Evolutionary conservation across 1,284 basidiomycete species (phyloP), one percentile per base, ranked within the genome.

Genomic region (Sporisorium iseilematis-ciliati): DNA sequence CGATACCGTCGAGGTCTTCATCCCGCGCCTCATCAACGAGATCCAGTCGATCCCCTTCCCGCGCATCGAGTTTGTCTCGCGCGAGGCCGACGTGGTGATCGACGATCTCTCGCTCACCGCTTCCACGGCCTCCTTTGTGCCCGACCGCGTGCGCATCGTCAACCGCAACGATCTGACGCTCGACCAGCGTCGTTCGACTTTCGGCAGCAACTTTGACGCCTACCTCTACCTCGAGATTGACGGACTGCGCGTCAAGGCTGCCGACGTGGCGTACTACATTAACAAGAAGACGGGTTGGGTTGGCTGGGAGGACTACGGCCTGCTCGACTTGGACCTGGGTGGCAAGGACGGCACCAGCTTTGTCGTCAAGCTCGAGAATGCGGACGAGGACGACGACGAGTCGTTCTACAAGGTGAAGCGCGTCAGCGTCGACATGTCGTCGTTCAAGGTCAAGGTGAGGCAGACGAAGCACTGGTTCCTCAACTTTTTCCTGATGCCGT

Each of bases 401-500:
- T 84, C 86, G 16, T 88, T 86, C 86, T 88, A 87, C 82, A 85
- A 84, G 67, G 86, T 88, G 74, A 86, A 87, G 78, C 82, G 85
- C 57, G 87, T 88, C 64, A 80, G 86, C 41, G 87, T 88, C 65
- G 83, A 84, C 70, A 85, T 87, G 70, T 65, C 79, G 40, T 79
- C 49, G 85, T 87, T 73, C 69, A 61, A 68, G 68, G 67, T 61
- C 38, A 86, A 61, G 40, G 75, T 84, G 42, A 67, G 78, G 50
- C 65, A 82, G 57, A 74, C 73, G 14, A 59, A 73, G 56, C 78
- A 83, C 66, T 81, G 78, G 51, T 74, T 84, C 57, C 64, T 79
- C 33, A 82, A 82, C 75, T 82, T 77, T 59, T 70, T 84, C 71
- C 64, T 81, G 11, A 80, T 82, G 71, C 83, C 76, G 43, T 72